phyloP scores from a whole-genome alignment of 257 asterid genomes.

The Petunia secreta region DNA sequence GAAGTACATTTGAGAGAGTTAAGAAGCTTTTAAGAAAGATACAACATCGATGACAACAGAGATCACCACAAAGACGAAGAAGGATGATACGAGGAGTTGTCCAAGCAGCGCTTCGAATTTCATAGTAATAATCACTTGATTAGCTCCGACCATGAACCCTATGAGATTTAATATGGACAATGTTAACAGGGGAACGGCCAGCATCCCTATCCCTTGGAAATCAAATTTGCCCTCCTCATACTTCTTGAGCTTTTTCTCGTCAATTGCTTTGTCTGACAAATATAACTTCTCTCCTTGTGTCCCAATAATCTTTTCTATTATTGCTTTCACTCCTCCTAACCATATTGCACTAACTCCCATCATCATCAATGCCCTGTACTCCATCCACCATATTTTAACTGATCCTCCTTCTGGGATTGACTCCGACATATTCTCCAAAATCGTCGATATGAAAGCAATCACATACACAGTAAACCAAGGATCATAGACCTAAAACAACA shows the following conservation, averaged over 20 bases:
- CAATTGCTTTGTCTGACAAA: constrained; percentile 17
- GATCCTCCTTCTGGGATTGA: constrained; percentile 24
- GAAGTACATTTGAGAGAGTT: background rate
- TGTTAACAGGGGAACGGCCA: constrained; percentile 18
- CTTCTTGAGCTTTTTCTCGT: constrained; percentile 17
- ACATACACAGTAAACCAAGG: constrained; percentile 21
- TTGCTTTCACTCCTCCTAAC: constrained; percentile 25
- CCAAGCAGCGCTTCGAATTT: background rate
- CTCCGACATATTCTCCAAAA: constrained; percentile 22
- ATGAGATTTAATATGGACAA: background rate
- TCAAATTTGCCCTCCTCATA: constrained; percentile 23
- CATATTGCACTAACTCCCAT: constrained; percentile 26
- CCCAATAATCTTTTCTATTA: background rate
- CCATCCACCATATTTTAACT: constrained; percentile 20
- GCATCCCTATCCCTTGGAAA: constrained; percentile 27
- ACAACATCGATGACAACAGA: constrained; percentile 21
- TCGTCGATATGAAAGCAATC: constrained; percentile 5
- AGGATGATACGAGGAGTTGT: constrained; percentile 24
- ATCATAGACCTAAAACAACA: constrained; percentile 13
- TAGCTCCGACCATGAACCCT: constrained; percentile 14
- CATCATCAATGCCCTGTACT: constrained; percentile 25
- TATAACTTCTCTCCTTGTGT: constrained; percentile 21
- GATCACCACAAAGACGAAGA: constrained; percentile 14
- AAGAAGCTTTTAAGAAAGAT: constrained; percentile 24
- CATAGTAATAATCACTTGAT: constrained; percentile 8